Conservation (phyloP, 2,329 filamentous ascomycete species). For the Xylariaceae sp. region DNA sequence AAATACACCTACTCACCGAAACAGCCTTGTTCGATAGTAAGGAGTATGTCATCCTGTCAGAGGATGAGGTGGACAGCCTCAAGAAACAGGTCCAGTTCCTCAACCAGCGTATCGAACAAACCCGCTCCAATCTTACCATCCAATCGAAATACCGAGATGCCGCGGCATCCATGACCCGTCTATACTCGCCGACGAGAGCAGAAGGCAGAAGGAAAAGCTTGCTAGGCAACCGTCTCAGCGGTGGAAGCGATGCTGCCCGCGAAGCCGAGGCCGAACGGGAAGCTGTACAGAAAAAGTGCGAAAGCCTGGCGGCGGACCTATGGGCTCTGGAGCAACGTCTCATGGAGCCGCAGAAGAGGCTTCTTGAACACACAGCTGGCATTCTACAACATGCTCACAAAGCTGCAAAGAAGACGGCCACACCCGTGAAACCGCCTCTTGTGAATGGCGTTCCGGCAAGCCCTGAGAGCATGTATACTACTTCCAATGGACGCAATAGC, state of each 20-base stretch:
- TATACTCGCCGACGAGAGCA: constrained; percentile 65
- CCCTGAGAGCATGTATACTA: constrained; percentile 73
- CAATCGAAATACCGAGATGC: constrained; percentile 95
- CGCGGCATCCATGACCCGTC: constrained; percentile 76
- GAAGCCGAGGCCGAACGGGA: constrained; percentile 73
- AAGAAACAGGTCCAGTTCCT: constrained; percentile 82
- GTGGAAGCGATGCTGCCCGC: constrained; percentile 48
- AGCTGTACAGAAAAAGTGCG: constrained; percentile 75
- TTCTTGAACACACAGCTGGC: constrained; percentile 88
- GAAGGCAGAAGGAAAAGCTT: constrained; percentile 46
- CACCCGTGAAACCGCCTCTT: constrained; percentile 40
- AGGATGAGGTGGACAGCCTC: constrained; percentile 85
- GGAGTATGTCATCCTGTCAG: constrained; percentile 78
- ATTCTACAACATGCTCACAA: constrained; percentile 89
- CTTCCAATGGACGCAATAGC: constrained; percentile 60
- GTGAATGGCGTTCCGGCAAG: constrained; percentile 66
- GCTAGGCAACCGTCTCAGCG: constrained; percentile 48
- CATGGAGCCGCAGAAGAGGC: constrained; percentile 69
- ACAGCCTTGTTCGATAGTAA: constrained; percentile 88
- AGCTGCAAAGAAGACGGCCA: constrained; percentile 58
- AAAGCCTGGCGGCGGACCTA: constrained; percentile 78
- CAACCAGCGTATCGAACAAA: constrained; percentile 74
- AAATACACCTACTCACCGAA: constrained; percentile 89
- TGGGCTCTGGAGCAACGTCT: constrained; percentile 75
- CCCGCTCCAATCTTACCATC: constrained; percentile 77